Base-by-base conservation (phyloP, 139 green algal species). In the Diplosphaera chodatii region DNA sequence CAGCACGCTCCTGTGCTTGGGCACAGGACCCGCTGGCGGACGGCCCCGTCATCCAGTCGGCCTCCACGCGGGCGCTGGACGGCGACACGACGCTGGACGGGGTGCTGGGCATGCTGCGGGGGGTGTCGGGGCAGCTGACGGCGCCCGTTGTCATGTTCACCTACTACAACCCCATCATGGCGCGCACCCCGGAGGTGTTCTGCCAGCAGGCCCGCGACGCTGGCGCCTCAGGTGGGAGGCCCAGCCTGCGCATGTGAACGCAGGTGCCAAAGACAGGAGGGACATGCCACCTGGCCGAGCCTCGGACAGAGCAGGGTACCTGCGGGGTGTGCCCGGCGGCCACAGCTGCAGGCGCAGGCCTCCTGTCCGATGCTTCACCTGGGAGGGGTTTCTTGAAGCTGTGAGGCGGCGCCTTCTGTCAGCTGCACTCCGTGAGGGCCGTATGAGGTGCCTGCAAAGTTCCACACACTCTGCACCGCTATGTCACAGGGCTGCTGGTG, bases 161-260 rank as follows among this genome's bases (percentile, higher is more conserved):
- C 0, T 99, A 99, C 79, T 98, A 88, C 87, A 99, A 99, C 78
- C 96, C 96, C 41, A 99, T 99, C 83, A 92, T 98, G 82, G 82
- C 87, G 0, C 77, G 88, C 2, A 91, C 91, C 1, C 75, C 92
- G 32, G 87, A 97, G 40, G 82, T 83, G 55, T 98, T 98, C 81
- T 95, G 93, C 80, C 30, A 72, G 30, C 81, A 92, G 23, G 85
- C 90, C 55, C 94, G 92, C 74, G 88, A 73, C 18, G 91, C 92
- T n/a, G 96, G 96, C 25, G 94, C 86, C 3, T 79, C 87, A 67
- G 87, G 86, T 88, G 65, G 2, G 64, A 5, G 29, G 6, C 37
- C 37, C 37, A 20, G 37, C 10, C 10, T 6, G 10, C 37, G 37
- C n/a, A n/a, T n/a, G n/a, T n/a, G n/a, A n/a, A n/a, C n/a, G n/a